Base-by-base conservation (phyloP, 345 rosid species). In the Combretum micranthum region DNA sequence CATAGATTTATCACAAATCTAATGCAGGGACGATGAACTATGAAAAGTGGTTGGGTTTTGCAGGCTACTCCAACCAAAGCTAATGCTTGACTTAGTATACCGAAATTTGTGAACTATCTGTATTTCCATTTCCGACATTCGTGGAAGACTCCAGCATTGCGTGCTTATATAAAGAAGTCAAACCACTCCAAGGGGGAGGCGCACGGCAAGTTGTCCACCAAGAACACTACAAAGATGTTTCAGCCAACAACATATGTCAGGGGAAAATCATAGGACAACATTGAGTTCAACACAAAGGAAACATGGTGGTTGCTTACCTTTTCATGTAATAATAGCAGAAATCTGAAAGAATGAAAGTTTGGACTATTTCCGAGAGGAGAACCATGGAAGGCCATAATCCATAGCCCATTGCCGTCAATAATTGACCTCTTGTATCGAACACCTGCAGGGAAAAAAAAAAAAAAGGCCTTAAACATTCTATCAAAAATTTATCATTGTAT, bases 381-480 rank as follows among this genome's bases (percentile, higher is more conserved):
- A 93, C 97, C 95, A 93, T 87, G 11, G 95, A 80, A 64, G 99
- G 97, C 99, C 99, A 93, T 62, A 93, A 61, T 63, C 99, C 99
- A 56, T 87, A 79, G 50, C 99, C 99, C 71, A 93, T 68, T 53
- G 99, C 95, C 9, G 88, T 92, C 52, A 93, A 83, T 70, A 93
- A 71, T 56, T 81, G 86, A 39, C 99, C 99, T 15, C 96, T 78
- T 48, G 74, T 89, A 65, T 93, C 97, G 51, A 93, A 48, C 60
- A 93, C 97, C 99, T 93, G 81, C 37, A n/a, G 10, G 39, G 10
- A 32, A 32, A 4, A 32, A 32, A 45, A 13, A 53, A 50, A 26
- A 37, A 39, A 17, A 50, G 80, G 32, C 23, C 59, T 71, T 15
- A 37, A 18, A 52, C 42, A 52, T 20, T 43, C 17, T 16, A 15